Evolutionary conservation across 163 green algal species (phyloP).

Genomic region (Scenedesmus sp.): DNA sequence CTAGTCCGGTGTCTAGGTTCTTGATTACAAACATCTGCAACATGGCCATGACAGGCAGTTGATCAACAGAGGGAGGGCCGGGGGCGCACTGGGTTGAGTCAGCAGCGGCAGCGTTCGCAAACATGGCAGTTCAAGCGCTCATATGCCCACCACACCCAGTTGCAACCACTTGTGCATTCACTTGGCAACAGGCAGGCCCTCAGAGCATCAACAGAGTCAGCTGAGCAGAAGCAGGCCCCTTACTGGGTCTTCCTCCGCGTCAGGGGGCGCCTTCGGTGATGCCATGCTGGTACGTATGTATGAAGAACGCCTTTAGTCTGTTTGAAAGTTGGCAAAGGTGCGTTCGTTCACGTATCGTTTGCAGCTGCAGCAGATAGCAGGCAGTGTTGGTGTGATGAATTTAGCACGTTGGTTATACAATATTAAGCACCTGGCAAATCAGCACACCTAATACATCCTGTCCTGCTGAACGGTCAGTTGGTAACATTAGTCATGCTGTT

Average conservation of each 20-base stretch:
- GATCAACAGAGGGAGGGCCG: neutral
- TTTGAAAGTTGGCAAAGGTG: neutral
- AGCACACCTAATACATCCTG: neutral
- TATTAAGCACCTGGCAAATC: no score
- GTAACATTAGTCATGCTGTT: slow-evolving; percentile 2
- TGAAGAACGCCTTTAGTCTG: neutral
- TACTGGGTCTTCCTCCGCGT: slow-evolving; percentile 23
- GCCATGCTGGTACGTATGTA: neutral
- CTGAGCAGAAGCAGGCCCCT: neutral
- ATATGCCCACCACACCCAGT: neutral
- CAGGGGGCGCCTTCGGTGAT: neutral
- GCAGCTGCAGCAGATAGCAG: neutral
- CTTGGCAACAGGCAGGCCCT: neutral
- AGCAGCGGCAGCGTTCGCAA: neutral
- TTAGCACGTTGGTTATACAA: neutral
- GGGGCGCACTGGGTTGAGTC: neutral
- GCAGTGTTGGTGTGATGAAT: neutral
- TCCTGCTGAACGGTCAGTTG: neutral
- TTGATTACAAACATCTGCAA: slow-evolving; percentile 53
- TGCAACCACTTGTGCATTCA: neutral
- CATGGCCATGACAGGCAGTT: neutral
- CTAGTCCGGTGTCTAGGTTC: slow-evolving; percentile 53
- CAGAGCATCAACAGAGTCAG: neutral
- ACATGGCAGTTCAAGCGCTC: neutral
- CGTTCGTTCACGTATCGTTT: neutral